A percentile compares a stretch with the other conserved stretches of the same genome.
These are phyloP conservation scores for Alternaria arbusti DNA, from an alignment of 2,329 filamentous ascomycete genomes.

Conservation along the genomic window DNA sequence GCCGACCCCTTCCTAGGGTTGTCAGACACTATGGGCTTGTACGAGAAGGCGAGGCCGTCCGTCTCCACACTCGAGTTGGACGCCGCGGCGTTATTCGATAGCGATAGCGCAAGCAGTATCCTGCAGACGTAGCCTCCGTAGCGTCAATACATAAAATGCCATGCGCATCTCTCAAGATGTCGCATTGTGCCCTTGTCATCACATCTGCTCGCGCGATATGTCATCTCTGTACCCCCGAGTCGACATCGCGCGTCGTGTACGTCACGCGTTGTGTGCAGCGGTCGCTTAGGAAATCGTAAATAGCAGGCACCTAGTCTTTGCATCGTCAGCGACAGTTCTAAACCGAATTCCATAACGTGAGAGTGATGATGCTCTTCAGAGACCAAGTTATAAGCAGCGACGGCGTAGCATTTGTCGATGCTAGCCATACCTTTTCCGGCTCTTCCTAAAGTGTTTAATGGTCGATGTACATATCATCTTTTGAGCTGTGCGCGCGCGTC, in stretches of 20 bases:
- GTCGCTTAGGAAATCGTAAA: background rate
- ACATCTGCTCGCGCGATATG: background rate
- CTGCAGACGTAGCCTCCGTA: background rate
- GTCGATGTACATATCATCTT: constrained; percentile 46
- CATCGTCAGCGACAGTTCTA: constrained; percentile 4
- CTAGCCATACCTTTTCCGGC: constrained; percentile 60
- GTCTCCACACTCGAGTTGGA: constrained; percentile 27
- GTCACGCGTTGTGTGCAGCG: background rate
- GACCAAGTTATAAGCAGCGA: constrained; percentile 59
- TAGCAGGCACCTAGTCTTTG: background rate
- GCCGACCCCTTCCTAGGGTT: background rate
- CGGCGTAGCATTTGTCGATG: constrained; percentile 57
- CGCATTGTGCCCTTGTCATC: background rate
- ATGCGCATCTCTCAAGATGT: background rate
- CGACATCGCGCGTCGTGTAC: background rate
- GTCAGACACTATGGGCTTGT: background rate
- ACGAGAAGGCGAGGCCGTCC: constrained; percentile 3
- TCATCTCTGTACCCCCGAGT: background rate
- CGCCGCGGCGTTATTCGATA: constrained; percentile 17
- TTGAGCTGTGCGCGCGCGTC: constrained; percentile 21
- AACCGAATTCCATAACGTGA: background rate
- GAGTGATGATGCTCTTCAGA: constrained; percentile 44
- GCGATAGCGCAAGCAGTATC: background rate
- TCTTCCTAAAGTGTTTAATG: constrained; percentile 56
- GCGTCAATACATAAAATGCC: background rate